A percentile compares a stretch with the other conserved stretches of the same genome.
phyloP scores from a whole-genome alignment of 164 flowering plant species.

The Chimonanthus salicifolius region DNA sequence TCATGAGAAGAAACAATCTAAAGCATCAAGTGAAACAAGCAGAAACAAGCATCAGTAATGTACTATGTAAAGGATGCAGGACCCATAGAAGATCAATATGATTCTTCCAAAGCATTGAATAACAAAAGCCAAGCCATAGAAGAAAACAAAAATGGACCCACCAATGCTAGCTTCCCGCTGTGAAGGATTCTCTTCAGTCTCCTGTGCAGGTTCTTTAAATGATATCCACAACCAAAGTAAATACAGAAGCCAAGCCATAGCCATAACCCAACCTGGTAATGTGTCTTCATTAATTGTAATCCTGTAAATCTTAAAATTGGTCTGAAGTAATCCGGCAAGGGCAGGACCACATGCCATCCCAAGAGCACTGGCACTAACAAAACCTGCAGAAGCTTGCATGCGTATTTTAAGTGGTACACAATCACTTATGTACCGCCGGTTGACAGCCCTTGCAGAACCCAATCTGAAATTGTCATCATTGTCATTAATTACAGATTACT shows the following conservation, averaged over 20 bases:
- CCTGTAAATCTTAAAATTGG: slow-evolving; percentile 32
- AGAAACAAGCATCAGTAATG: no score
- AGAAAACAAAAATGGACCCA: slow-evolving; percentile 9
- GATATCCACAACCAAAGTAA: slow-evolving; percentile 34
- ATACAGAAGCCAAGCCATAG: slow-evolving; percentile 47
- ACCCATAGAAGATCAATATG: background rate
- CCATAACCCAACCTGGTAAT: slow-evolving; percentile 65
- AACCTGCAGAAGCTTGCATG: slow-evolving; percentile 62
- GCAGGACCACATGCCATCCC: slow-evolving; percentile 72
- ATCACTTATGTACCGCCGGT: slow-evolving; percentile 57
- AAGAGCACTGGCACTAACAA: slow-evolving; percentile 68
- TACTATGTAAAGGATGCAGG: background rate
- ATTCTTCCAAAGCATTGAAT: background rate
- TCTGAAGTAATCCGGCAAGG: slow-evolving; percentile 45
- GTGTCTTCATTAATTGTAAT: slow-evolving; percentile 43
- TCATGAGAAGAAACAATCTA: no score
- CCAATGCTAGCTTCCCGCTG: slow-evolving; percentile 20
- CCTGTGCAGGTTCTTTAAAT: slow-evolving; percentile 40
- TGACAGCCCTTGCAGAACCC: slow-evolving; percentile 65
- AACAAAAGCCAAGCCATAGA: background rate
- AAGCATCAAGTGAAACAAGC: no score
- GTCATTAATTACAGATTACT: no score
- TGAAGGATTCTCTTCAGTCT: slow-evolving; percentile 14
- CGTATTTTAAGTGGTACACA: slow-evolving; percentile 48
- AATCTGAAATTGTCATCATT: slow-evolving; percentile 28